Conservation (phyloP, 2,329 filamentous ascomycete species). For the Fusarium chaquense region DNA sequence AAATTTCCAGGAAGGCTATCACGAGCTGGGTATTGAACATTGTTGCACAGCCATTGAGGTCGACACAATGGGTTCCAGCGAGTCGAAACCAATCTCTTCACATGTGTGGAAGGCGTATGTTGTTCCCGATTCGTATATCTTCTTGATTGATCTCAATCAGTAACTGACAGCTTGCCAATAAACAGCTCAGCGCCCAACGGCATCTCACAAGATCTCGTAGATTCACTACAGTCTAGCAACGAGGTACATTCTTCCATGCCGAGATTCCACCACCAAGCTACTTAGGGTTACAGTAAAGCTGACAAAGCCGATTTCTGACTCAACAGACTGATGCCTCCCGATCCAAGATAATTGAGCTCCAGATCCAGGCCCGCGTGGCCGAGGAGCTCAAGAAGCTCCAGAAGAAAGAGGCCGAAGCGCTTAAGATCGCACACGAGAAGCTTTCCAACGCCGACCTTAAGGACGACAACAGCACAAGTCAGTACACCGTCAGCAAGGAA, state of each 20-base stretch:
- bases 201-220: conserved; percentile 83
- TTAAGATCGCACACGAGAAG: conserved; percentile 76
- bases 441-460: conserved; percentile 61
- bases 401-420: conserved; percentile 74
- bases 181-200: conserved; percentile 61
- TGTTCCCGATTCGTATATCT: not conserved
- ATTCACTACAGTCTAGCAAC: conserved; percentile 83
- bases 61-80: conserved; percentile 67
- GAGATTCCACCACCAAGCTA: not conserved
- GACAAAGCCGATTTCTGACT: conserved; percentile 15
- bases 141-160: conserved; percentile 1
- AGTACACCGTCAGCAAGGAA: conserved; percentile 68
- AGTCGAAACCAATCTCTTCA: conserved; percentile 64
- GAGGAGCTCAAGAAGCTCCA: conserved; percentile 86
- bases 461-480: conserved; percentile 50
- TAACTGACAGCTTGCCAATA: conserved; percentile 46
- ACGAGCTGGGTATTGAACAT: conserved; percentile 48
- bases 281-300: conserved; percentile 14
- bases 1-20: conserved; percentile 52
- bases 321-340: conserved; percentile 88
- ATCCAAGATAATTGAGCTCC: conserved; percentile 83
- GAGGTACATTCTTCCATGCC: conserved; percentile 71
- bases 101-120: conserved; percentile 69
- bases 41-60: conserved; percentile 52
- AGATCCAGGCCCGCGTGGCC: conserved; percentile 88